phyloP scores from a whole-genome alignment of 1,284 basidiomycete species.

The Trichosporon sp. region DNA sequence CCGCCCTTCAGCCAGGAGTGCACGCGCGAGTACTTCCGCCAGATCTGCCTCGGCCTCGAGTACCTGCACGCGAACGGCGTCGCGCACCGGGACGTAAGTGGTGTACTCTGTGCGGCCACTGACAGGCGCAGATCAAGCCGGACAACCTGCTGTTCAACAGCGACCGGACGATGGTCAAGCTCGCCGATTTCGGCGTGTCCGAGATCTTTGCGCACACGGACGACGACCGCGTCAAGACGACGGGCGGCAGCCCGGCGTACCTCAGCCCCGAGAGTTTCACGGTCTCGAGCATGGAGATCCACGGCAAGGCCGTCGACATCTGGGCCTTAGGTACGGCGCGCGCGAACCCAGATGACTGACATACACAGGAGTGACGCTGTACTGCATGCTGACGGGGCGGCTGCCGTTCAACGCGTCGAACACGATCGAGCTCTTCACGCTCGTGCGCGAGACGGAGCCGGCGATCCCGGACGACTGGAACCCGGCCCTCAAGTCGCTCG shows the following conservation, averaged over 20 bases:
- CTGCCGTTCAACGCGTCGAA: conserved; percentile 54
- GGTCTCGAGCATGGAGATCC: conserved; percentile 30
- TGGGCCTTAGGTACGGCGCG: conserved; percentile 53
- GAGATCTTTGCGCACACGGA: conserved; percentile 54
- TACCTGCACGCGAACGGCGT: conserved; percentile 57
- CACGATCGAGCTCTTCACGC: conserved; percentile 53
- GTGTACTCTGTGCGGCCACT: not conserved
- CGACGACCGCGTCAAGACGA: conserved; percentile 51
- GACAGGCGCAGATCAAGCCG: conserved; percentile 51
- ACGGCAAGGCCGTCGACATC: conserved; percentile 55
- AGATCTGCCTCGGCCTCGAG: conserved; percentile 54
- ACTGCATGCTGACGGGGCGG: conserved; percentile 55
- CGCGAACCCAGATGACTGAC: not conserved
- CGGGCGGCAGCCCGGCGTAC: conserved; percentile 56
- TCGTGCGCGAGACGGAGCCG: conserved; percentile 51
- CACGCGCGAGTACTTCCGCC: conserved; percentile 53
- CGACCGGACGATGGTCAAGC: conserved; percentile 54
- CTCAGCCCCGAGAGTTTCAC: conserved; percentile 54
- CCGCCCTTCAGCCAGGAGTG: conserved; percentile 33
- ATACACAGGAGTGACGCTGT: conserved; percentile 53
- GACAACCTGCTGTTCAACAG: conserved; percentile 55
- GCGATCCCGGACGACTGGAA: conserved; percentile 46
- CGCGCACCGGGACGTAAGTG: conserved; percentile 52
- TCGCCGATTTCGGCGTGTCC: conserved; percentile 58
- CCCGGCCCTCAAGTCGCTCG: conserved; percentile 39